Conservation (phyloP, 208 protist species). For the Spongospora subterranea region DNA sequence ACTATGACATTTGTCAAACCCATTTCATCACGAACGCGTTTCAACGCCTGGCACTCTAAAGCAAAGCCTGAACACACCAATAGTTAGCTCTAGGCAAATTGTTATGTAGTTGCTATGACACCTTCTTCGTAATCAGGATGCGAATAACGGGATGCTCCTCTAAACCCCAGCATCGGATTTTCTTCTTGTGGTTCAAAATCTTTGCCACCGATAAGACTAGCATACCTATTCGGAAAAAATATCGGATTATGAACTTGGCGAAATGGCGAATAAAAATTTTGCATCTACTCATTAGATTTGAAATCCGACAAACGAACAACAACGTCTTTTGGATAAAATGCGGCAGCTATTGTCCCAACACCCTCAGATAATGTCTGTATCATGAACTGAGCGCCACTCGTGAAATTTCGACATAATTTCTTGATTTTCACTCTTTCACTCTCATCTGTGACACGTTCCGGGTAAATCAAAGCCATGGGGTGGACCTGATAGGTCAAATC, state of each 20-base stretch:
- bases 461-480: constrained; percentile 24
- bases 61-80: not conserved
- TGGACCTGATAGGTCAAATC: constrained; percentile 10
- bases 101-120: not conserved
- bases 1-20: constrained; percentile 71
- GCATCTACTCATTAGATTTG: constrained; percentile 71
- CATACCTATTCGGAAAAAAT: not conserved
- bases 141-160: constrained; percentile 68
- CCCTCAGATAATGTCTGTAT: constrained; percentile 53
- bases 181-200: constrained; percentile 71
- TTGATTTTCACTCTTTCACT: not conserved
- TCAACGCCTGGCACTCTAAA: not conserved
- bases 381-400: constrained; percentile 1
- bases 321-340: constrained; percentile 70
- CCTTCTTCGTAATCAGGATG: constrained; percentile 63
- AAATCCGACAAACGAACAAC: constrained; percentile 73
- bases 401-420: not conserved
- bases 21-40: constrained; percentile 68
- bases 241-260: not conserved
- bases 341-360: constrained; percentile 67
- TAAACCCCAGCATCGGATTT: constrained; percentile 71
- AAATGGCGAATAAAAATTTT: too few species aligned
- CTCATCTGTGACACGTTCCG: not conserved
- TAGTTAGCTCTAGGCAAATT: not conserved
- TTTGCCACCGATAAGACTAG: constrained; percentile 60